These are phyloP conservation scores for Rubia tinctorum DNA, from an alignment of 305 asterid species.

Conservation along the genomic window DNA sequence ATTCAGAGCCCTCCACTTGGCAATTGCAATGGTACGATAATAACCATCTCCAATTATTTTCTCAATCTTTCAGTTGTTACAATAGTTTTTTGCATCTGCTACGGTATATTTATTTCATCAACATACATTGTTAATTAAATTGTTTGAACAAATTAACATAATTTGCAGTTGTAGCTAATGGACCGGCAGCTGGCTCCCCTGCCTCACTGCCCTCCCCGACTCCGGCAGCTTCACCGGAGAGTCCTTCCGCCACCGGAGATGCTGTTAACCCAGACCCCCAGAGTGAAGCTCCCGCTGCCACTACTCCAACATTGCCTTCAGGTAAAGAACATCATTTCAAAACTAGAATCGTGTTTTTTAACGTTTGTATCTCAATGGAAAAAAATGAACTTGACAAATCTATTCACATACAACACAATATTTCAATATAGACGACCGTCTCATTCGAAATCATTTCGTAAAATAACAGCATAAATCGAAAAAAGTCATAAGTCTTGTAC, in stretches of 20 bases:
- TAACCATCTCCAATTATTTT: too few relatives aligned
- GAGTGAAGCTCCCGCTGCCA: constrained; percentile 23
- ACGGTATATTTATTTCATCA: too few relatives aligned
- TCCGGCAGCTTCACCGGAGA: constrained; percentile 33
- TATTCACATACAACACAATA: too few relatives aligned
- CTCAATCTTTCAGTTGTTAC: too few relatives aligned
- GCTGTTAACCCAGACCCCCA: constrained; percentile 16
- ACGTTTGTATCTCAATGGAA: too few relatives aligned
- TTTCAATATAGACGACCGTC: too few relatives aligned
- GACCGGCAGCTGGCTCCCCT: constrained; percentile 39
- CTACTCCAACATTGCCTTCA: constrained; percentile 28
- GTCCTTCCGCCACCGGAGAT: constrained; percentile 30
- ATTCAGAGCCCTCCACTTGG: constrained; percentile 71
- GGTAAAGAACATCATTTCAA: constrained; percentile 19
- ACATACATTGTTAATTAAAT: not conserved
- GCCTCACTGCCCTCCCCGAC: constrained; percentile 30
- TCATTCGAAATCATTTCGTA: too few relatives aligned
- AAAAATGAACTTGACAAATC: too few relatives aligned
- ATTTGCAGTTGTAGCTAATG: constrained; percentile 20
- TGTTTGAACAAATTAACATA: not conserved
- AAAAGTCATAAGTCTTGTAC: too few relatives aligned
- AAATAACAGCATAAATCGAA: too few relatives aligned
- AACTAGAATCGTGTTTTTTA: too few relatives aligned
- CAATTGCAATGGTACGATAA: constrained; percentile 58
- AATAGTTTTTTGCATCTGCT: too few relatives aligned